Percentiles rank a stretch among this genome's conserved stretches.
Evolutionary conservation across 192 early-diverging fungal genomes (phyloP).

Genomic region (Rhizoclosmatium globosum): DNA sequence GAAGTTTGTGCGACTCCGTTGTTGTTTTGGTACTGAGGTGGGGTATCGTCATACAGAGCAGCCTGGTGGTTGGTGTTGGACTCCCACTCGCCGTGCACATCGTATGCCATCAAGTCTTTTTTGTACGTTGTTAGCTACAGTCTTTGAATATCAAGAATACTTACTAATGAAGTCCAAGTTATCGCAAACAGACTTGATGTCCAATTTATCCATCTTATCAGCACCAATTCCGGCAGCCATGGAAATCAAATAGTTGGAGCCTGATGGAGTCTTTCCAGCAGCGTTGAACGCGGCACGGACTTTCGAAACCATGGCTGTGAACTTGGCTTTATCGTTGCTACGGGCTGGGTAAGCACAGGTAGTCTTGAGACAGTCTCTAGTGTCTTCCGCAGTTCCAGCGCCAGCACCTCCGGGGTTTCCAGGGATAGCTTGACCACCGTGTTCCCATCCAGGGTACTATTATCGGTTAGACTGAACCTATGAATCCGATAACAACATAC

Average conservation of each 20-base stretch:
- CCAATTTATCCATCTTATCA: constrained; percentile 45
- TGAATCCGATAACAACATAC: no score
- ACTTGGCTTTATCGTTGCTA: constrained; percentile 29
- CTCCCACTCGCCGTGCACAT: constrained; percentile 45
- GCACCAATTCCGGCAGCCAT: constrained; percentile 42
- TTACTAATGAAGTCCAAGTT: constrained; percentile 36
- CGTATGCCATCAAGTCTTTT: constrained; percentile 43
- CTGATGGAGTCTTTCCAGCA: neutral
- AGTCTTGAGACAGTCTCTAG: constrained; percentile 35
- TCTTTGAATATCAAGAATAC: neutral
- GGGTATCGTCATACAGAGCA: constrained; percentile 38
- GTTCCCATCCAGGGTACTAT: constrained; percentile 46
- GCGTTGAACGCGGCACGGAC: constrained; percentile 18
- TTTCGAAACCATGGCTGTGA: constrained; percentile 29
- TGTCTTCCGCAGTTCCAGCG: constrained; percentile 35
- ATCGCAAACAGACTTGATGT: constrained; percentile 35
- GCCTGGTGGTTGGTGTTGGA: constrained; percentile 44
- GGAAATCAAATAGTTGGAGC: constrained; percentile 31
- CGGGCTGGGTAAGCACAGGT: constrained; percentile 38
- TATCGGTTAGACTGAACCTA: no score
- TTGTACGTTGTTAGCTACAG: neutral
- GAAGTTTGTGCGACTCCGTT: constrained; percentile 10
- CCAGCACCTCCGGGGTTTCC: constrained; percentile 20
- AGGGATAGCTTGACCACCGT: constrained; percentile 37
- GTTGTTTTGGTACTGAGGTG: neutral